A percentile compares a stretch with the other conserved stretches of the same genome.
phyloP scores from a whole-genome alignment of 805 yeast genomes.

The Cyberlindnera nakhonratchasimensis region DNA sequence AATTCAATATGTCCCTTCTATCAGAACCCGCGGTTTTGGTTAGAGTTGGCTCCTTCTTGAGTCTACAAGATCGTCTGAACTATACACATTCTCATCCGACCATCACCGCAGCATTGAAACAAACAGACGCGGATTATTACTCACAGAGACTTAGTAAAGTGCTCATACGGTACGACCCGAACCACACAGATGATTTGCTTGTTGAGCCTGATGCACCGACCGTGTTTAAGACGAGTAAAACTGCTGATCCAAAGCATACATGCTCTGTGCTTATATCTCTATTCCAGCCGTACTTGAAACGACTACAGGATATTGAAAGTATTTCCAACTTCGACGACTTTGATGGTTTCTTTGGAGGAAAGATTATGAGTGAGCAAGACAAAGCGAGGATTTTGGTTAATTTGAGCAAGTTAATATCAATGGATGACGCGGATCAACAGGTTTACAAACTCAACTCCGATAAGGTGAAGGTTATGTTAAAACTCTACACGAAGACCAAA shows the following conservation, averaged over 20 bases:
- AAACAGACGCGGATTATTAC: conserved; percentile 16
- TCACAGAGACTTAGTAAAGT: conserved; percentile 10
- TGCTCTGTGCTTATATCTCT: conserved; percentile 8
- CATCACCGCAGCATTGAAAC: conserved; percentile 7
- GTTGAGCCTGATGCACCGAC: conserved; percentile 16
- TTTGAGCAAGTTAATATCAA: conserved; percentile 14
- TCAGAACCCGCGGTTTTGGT: conserved; percentile 9
- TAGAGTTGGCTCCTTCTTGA: conserved; percentile 14
- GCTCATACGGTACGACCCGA: conserved; percentile 18
- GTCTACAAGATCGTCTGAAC: conserved; percentile 22
- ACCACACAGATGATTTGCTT: conserved; percentile 16
- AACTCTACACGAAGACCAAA: conserved; percentile 15
- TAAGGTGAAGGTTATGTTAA: conserved; percentile 16
- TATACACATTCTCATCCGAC: conserved; percentile 11
- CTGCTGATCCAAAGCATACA: conserved; percentile 22
- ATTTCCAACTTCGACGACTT: conserved; percentile 12
- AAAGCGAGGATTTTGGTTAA: conserved; percentile 24
- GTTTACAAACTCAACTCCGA: conserved; percentile 3
- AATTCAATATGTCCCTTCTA: conserved; percentile 1
- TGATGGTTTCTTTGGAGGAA: conserved; percentile 16
- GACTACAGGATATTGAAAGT: conserved; percentile 6
- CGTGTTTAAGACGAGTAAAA: conserved; percentile 16
- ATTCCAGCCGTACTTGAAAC: conserved; percentile 14
- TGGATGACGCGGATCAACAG: conserved; percentile 24
- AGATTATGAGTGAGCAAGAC: conserved; percentile 23